Percentiles rank a stretch among this genome's conserved stretches.
Conservation (phyloP, 805 yeast species). For the Schwanniomyces polymorphus region DNA sequence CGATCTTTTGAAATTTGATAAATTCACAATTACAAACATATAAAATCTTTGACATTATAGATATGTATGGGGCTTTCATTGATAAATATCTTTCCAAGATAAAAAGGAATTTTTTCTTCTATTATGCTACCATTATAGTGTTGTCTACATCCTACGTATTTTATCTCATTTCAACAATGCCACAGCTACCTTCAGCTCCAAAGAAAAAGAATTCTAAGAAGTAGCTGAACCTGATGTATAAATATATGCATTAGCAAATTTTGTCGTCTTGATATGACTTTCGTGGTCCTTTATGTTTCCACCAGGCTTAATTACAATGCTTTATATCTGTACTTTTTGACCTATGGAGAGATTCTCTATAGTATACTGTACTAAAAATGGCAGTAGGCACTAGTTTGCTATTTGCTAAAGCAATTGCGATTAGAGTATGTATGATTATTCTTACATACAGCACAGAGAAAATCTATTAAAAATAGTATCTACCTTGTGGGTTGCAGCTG, state of each 20-base stretch:
- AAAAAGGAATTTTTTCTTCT: slow-evolving; percentile 34
- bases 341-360: too few species aligned
- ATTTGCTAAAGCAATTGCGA: too few species aligned
- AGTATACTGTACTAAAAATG: neutral
- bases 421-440: neutral
- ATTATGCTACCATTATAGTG: slow-evolving; percentile 32
- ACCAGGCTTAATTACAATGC: too few species aligned
- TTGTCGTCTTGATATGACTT: too few species aligned
- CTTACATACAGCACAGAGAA: neutral
- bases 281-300: too few species aligned
- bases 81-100: slow-evolving; percentile 28
- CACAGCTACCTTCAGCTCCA: slow-evolving; percentile 10
- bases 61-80: slow-evolving; percentile 20
- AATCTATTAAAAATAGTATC: too few species aligned
- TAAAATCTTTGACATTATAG: neutral
- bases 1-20: neutral
- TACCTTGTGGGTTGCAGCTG: neutral
- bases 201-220: slow-evolving; percentile 2
- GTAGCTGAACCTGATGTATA: neutral
- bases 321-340: too few species aligned
- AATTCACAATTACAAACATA: neutral
- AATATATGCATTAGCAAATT: too few species aligned
- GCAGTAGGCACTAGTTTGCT: neutral
- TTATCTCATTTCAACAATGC: slow-evolving; percentile 17
- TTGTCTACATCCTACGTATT: slow-evolving; percentile 27